phyloP scores from a whole-genome alignment of 768 basidiomycete species.

The Trametes cubensis region DNA sequence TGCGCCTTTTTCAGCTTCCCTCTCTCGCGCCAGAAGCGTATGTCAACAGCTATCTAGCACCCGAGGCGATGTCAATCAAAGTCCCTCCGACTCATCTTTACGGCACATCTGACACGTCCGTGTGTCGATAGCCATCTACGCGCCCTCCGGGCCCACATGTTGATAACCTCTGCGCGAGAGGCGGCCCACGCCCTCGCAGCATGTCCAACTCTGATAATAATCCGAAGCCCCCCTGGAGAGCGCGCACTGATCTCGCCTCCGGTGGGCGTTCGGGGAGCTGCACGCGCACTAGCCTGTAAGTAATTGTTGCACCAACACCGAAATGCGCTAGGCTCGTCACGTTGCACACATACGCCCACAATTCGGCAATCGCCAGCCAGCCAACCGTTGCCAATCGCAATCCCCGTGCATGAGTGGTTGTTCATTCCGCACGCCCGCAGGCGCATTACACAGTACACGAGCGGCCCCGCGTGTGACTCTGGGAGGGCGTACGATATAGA shows the following conservation, averaged over 20 bases:
- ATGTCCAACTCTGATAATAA: background rate
- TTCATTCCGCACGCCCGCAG: background rate
- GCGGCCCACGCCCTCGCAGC: background rate
- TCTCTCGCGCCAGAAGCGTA: too few relatives aligned
- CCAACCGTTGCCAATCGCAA: background rate
- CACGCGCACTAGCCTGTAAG: background rate
- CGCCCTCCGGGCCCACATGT: background rate
- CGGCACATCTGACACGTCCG: background rate
- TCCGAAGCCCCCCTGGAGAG: background rate
- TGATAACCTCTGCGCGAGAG: background rate
- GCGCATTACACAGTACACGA: slow-evolving; percentile 16
- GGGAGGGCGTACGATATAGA: background rate
- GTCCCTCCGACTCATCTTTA: background rate
- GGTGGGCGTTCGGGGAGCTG: too few relatives aligned
- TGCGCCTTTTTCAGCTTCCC: too few relatives aligned
- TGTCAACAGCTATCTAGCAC: background rate
- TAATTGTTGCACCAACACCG: background rate
- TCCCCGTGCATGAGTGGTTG: slow-evolving; percentile 6
- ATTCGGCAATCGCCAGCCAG: background rate
- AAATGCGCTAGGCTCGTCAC: background rate
- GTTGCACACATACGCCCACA: slow-evolving; percentile 16
- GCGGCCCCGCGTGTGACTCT: slow-evolving; percentile 10
- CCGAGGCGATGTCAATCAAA: slow-evolving; percentile 1
- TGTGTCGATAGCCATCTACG: slow-evolving; percentile 11
- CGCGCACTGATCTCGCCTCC: too few relatives aligned